Evolutionary conservation across 768 basidiomycete species (phyloP), one percentile per base, ranked within the genome.

Genomic region (Mycena galericulata): DNA sequence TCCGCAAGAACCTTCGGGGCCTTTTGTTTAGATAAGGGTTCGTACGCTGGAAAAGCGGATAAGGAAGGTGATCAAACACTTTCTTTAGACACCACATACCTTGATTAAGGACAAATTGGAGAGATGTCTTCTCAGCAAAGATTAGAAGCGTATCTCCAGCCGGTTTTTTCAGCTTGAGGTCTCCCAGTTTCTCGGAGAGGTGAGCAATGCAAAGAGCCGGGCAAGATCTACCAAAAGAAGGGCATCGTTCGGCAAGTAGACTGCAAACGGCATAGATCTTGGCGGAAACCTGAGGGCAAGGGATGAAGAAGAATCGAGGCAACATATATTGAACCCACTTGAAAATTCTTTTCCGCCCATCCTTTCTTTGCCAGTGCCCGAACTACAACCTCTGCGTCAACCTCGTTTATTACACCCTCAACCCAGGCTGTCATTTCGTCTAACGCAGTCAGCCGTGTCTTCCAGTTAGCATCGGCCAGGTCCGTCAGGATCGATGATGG

Each of bases 341-440:
- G 97, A 72, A 99, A 99, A 75, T 99, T 99, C 85, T 98, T 99
- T 82, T 99, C 98, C n/a, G 86, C 88, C 96, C 96, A 98, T 3
- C 97, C 96, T 70, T 94, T 95, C 84, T 97, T 99, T 4, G 88
- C 91, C 66, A 99, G 80, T 71, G 93, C 91, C 27, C 97, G 87
- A 22, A 98, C 88, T 40, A 99, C 74, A 6, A 99, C 89, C 79
- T 99, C 98, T 15, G 92, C 90, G 71, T 99, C 97, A 1, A 94
- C 80, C 0, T 85, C 83, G 36, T 87, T 84, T 15, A 89, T 86
- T 30, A 86, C 85, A 1, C 84, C 86, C 65, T 95, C 91, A 6
- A 96, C 80, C 97, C 98, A 99, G 6, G 83, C 79, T 2, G 86
- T 84, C 89, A 99, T 87, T 76, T 93, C 93, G 62, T 98, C 97